Evolutionary conservation across 805 yeast species (phyloP).

Genomic region (Peterozyma toletana): DNA sequence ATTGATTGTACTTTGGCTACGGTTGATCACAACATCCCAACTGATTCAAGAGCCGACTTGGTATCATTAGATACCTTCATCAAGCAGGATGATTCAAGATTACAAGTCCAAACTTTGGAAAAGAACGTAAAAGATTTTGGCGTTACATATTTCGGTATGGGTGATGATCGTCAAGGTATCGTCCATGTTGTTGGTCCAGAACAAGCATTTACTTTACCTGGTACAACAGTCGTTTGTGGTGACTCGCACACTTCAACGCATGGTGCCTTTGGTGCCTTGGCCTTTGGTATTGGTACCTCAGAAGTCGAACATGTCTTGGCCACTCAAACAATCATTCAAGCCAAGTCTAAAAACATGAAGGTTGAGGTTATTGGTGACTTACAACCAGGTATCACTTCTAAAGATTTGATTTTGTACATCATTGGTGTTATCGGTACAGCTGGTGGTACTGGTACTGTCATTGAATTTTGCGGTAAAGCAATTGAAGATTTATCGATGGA

Average conservation of each 20-base stretch:
- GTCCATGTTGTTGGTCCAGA: conserved; percentile 99
- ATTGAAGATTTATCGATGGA: conserved; percentile 88
- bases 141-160: conserved; percentile 91
- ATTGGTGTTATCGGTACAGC: conserved; percentile 98
- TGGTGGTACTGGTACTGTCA: conserved; percentile 97
- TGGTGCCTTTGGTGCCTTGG: conserved; percentile 96
- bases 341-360: conserved; percentile 94
- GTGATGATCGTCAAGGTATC: conserved; percentile 92
- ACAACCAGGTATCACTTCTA: conserved; percentile 86
- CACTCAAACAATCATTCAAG: conserved; percentile 91
- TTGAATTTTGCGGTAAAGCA: conserved; percentile 95
- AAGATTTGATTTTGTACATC: conserved; percentile 89
- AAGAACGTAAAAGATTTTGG: conserved; percentile 86
- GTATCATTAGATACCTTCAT: conserved; percentile 74
- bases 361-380: conserved; percentile 80
- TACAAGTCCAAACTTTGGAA: conserved; percentile 89
- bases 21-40: conserved; percentile 96
- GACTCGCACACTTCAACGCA: conserved; percentile 98
- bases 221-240: conserved; percentile 98
- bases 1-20: conserved; percentile 90
- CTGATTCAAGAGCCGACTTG: conserved; percentile 75
- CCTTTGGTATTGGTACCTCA: conserved; percentile 98
- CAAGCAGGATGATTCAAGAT: conserved; percentile 82
- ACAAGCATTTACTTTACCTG: conserved; percentile 97
- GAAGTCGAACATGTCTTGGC: conserved; percentile 99